These are phyloP conservation scores for Phanerochaete carnosa DNA, from an alignment of 768 basidiomycete species.

Conservation along the genomic window DNA sequence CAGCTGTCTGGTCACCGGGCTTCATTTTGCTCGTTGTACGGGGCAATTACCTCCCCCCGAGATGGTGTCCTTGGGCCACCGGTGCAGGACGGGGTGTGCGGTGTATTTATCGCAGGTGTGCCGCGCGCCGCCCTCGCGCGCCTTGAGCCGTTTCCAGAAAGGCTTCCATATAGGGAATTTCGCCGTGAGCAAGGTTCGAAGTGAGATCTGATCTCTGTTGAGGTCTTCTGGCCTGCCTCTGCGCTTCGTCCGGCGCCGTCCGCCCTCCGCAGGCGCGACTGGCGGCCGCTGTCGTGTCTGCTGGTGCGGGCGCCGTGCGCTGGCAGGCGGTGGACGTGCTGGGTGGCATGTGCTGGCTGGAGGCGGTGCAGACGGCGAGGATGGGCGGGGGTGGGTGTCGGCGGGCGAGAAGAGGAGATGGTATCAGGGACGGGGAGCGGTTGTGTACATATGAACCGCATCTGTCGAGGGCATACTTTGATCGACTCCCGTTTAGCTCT, in stretches of 20 bases:
- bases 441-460: neutral
- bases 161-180: neutral
- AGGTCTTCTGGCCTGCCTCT: no score
- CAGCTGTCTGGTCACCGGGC: neutral
- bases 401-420: neutral
- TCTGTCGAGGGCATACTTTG: slow-evolving; percentile 2
- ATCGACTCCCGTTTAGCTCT: neutral
- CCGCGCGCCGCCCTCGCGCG: neutral
- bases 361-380: neutral
- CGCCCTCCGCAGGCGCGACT: no score
- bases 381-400: no score
- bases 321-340: neutral
- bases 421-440: neutral
- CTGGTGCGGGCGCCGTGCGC: neutral
- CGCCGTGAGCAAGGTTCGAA: neutral
- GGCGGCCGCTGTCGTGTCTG: no score
- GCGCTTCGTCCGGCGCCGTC: no score
- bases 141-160: neutral
- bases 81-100: no score
- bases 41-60: no score
- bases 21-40: neutral
- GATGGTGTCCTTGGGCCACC: no score
- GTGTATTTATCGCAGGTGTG: no score
- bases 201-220: slow-evolving; percentile 1
- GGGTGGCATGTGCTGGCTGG: neutral